Percentiles rank a stretch among this genome's conserved stretches.
phyloP scores from a whole-genome alignment of 805 yeast species.

The Peterozyma toletana region DNA sequence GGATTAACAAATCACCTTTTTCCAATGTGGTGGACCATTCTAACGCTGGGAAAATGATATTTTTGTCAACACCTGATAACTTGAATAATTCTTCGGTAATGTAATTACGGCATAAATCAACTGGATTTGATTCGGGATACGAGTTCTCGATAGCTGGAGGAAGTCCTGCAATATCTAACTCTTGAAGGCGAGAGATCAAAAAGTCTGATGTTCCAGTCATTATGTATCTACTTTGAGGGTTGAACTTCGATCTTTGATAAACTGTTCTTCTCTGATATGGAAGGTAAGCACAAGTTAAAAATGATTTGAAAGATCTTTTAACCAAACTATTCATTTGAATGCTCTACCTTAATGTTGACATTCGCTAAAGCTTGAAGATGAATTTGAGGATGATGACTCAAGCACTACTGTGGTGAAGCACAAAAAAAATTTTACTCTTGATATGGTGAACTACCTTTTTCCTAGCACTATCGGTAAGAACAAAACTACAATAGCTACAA shows the following conservation, averaged over 20 bases:
- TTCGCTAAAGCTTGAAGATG: neutral
- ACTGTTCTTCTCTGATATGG: neutral
- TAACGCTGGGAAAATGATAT: constrained; percentile 72
- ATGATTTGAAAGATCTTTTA: neutral
- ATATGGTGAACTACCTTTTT: no score
- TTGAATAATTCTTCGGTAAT: constrained; percentile 71
- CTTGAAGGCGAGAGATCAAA: constrained; percentile 16
- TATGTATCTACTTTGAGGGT: constrained; percentile 1
- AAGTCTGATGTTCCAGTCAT: constrained; percentile 18
- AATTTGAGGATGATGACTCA: neutral
- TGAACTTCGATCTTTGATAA: neutral
- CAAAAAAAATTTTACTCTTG: no score
- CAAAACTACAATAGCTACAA: no score
- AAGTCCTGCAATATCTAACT: constrained; percentile 17
- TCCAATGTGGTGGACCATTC: constrained; percentile 84
- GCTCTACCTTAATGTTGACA: neutral
- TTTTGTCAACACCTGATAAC: constrained; percentile 64
- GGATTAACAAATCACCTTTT: constrained; percentile 88
- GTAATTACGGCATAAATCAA: constrained; percentile 85
- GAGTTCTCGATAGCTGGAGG: constrained; percentile 52
- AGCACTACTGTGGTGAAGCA: neutral
- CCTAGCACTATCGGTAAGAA: no score
- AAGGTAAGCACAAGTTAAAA: neutral
- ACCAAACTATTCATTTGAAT: neutral
- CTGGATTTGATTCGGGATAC: constrained; percentile 70